A percentile compares a stretch with the other conserved stretches of the same genome.
phyloP scores from a whole-genome alignment of 2,329 filamentous ascomycete genomes.

The Onygena corvina region DNA sequence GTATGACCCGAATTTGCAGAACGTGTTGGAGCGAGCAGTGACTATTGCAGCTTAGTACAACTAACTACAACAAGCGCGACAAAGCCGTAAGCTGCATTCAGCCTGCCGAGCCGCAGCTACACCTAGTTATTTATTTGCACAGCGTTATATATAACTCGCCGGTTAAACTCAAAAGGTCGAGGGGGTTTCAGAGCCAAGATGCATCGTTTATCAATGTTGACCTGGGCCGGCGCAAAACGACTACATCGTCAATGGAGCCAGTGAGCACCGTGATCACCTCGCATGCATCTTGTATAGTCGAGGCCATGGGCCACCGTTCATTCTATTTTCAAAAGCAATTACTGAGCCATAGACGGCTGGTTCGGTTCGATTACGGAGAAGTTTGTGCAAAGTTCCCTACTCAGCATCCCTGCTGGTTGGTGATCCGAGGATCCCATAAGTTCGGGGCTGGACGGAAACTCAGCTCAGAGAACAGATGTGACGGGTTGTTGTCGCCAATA shows the following conservation, averaged over 20 bases:
- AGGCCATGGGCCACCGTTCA: background rate
- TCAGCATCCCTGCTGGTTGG: background rate
- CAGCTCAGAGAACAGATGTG: background rate
- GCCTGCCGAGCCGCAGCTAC: background rate
- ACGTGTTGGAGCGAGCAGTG: background rate
- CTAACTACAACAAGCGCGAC: too few species aligned
- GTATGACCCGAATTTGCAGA: background rate
- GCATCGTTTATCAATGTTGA: background rate
- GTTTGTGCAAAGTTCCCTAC: background rate
- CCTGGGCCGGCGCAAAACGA: background rate
- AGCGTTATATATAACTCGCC: too few species aligned
- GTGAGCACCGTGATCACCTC: background rate
- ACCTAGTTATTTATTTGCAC: background rate
- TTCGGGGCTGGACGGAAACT: background rate
- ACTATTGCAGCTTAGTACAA: too few species aligned
- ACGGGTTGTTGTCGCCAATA: too few species aligned
- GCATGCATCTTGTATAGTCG: background rate
- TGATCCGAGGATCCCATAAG: conserved; percentile 1
- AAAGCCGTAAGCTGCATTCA: background rate
- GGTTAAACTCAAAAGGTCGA: too few species aligned
- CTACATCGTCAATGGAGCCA: background rate
- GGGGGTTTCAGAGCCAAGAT: background rate
- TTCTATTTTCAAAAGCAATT: background rate
- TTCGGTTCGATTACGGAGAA: background rate
- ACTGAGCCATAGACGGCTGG: background rate